Evolutionary conservation across 768 basidiomycete species (phyloP).

Genomic region (Pulveroboletus ravenelii): DNA sequence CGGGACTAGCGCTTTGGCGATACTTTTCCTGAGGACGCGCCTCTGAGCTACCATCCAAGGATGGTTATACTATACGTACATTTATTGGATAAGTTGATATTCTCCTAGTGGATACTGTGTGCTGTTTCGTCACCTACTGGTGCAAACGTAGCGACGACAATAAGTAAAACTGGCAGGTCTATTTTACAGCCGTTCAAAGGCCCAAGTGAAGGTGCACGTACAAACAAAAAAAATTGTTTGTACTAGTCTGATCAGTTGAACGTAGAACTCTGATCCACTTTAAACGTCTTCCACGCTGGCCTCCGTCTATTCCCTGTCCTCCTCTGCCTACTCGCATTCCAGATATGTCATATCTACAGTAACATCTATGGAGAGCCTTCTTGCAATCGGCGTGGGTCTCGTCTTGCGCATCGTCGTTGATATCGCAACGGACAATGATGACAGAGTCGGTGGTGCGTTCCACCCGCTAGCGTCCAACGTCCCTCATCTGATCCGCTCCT

Average conservation of each 20-base stretch:
- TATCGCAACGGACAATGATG: slow-evolving; percentile 35
- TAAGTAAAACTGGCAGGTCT: no score
- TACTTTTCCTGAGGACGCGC: slow-evolving; percentile 22
- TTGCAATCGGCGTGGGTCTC: slow-evolving; percentile 66
- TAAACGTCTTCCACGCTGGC: slow-evolving; percentile 22
- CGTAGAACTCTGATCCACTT: not conserved
- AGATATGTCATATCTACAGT: slow-evolving; percentile 26
- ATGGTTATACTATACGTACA: no score
- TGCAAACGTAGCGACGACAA: no score
- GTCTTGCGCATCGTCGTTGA: slow-evolving; percentile 60
- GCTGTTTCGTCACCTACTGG: no score
- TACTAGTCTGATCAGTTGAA: slow-evolving; percentile 1
- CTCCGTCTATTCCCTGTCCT: slow-evolving; percentile 27
- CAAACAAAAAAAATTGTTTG: slow-evolving; percentile 23
- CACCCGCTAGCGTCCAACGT: not conserved
- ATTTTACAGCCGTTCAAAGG: no score
- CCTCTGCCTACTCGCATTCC: slow-evolving; percentile 25
- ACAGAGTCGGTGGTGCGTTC: slow-evolving; percentile 28
- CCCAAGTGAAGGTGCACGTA: not conserved
- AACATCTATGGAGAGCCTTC: slow-evolving; percentile 59
- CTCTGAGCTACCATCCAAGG: not conserved
- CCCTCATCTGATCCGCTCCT: slow-evolving; percentile 1
- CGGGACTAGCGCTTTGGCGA: slow-evolving; percentile 30
- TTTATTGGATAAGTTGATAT: not conserved
- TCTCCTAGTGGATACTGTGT: no score